phyloP scores from a whole-genome alignment of 768 basidiomycete genomes.

The Termitomyces sp. region DNA sequence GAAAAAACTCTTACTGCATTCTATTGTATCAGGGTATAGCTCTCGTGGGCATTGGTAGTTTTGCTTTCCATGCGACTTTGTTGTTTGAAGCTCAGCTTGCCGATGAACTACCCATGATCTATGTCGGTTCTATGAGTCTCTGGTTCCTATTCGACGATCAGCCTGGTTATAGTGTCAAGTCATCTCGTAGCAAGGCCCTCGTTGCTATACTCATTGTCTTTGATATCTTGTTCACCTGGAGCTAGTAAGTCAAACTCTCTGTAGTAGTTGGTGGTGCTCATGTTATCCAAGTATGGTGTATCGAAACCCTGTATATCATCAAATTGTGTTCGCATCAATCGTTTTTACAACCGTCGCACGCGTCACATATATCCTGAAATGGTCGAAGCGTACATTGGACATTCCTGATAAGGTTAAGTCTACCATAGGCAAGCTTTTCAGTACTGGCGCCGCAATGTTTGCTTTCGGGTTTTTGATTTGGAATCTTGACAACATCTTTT shows the following conservation, averaged over 20 bases:
- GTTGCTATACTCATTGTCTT: conserved; percentile 37
- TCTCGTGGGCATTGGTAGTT: conserved; percentile 70
- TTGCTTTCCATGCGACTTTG: conserved; percentile 75
- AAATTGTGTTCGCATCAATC: conserved; percentile 62
- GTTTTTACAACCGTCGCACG: conserved; percentile 45
- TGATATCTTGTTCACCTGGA: conserved; percentile 60
- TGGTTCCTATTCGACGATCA: conserved; percentile 55
- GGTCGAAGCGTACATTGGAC: conserved; percentile 29
- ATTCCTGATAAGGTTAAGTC: conserved; percentile 38
- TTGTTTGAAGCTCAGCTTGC: conserved; percentile 72
- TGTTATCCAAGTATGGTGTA: conserved; percentile 42
- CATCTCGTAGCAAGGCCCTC: conserved; percentile 30
- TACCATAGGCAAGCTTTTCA: conserved; percentile 39
- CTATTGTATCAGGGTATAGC: conserved; percentile 47
- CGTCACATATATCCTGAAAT: conserved; percentile 44
- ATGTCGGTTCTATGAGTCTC: conserved; percentile 54
- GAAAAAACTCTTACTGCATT: not conserved
- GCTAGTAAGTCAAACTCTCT: conserved; percentile 52
- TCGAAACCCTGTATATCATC: conserved; percentile 78
- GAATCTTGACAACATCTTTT: conserved; percentile 81
- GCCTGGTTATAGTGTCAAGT: conserved; percentile 40
- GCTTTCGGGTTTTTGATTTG: conserved; percentile 64
- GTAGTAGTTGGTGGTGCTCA: conserved; percentile 3
- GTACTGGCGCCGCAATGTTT: conserved; percentile 50
- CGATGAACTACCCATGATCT: conserved; percentile 83